Evolutionary conservation across 1,139 yeast genomes (phyloP).

Genomic region (Magnusiomyces tetraspermus): DNA sequence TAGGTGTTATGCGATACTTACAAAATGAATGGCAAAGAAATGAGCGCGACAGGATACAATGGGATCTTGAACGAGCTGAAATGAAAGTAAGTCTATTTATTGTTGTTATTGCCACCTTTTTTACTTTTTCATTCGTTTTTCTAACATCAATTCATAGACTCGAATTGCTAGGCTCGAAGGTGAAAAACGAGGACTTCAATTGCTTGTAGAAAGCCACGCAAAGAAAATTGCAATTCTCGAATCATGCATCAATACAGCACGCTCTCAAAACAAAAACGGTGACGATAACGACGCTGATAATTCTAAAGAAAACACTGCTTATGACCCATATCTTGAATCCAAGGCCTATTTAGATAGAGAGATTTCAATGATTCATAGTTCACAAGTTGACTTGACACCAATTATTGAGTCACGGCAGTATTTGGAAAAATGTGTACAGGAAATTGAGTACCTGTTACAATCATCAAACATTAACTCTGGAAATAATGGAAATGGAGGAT

Average conservation of each 20-base stretch:
- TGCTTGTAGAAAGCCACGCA: constrained; percentile 24
- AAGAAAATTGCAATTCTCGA: constrained; percentile 27
- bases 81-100: constrained; percentile 32
- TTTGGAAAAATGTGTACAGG: constrained; percentile 31
- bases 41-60: constrained; percentile 47
- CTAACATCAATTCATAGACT: constrained; percentile 21
- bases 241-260: constrained; percentile 9
- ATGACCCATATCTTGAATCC: constrained; percentile 8
- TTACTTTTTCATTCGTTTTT: not conserved
- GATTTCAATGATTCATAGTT: constrained; percentile 6
- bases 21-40: constrained; percentile 49
- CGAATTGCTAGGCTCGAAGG: constrained; percentile 36
- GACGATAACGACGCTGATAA: no score
- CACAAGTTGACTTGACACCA: constrained; percentile 23
- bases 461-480: constrained; percentile 17
- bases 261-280: no score
- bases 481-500: not conserved
- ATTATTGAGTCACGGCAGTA: constrained; percentile 28
- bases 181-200: constrained; percentile 31
- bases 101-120: not conserved
- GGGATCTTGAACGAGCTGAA: constrained; percentile 48
- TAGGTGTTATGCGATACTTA: constrained; percentile 48
- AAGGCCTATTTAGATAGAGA: constrained; percentile 8
- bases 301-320: not conserved
- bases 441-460: constrained; percentile 30